phyloP scores from a whole-genome alignment of 179 eudicot species.

The Monotropa hypopitys region DNA sequence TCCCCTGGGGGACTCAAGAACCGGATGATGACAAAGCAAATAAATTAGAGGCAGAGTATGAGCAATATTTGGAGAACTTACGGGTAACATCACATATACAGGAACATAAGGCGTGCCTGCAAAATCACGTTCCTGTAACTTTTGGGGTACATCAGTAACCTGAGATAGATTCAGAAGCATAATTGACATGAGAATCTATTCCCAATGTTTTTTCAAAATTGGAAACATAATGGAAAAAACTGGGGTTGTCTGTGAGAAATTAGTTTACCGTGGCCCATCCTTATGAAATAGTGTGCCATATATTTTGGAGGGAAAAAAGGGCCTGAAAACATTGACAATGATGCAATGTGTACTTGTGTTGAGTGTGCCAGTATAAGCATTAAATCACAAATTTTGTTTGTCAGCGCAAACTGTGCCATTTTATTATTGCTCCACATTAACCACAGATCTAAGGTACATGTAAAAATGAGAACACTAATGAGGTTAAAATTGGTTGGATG shows the following conservation, averaged over 20 bases:
- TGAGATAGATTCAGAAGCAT: conserved; percentile 10
- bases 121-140: conserved; percentile 64
- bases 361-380: neutral
- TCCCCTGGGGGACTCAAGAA: neutral
- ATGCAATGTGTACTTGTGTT: neutral
- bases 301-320: neutral
- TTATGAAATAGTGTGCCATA: neutral
- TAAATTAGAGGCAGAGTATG: neutral
- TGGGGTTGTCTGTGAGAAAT: neutral
- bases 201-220: neutral
- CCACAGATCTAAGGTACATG: neutral
- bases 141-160: conserved; percentile 52
- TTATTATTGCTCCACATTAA: neutral
- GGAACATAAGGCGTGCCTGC: conserved; percentile 84
- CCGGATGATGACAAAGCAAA: neutral
- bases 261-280: neutral
- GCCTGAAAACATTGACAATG: neutral
- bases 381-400: neutral
- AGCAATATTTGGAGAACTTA: conserved; percentile 25
- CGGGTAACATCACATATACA: conserved; percentile 83
- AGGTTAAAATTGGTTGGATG: neutral
- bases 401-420: neutral
- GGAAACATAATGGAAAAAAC: neutral
- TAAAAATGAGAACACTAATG: neutral
- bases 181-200: neutral